phyloP scores from a whole-genome alignment of 306 rosid genomes.

The Glycine latifolia region DNA sequence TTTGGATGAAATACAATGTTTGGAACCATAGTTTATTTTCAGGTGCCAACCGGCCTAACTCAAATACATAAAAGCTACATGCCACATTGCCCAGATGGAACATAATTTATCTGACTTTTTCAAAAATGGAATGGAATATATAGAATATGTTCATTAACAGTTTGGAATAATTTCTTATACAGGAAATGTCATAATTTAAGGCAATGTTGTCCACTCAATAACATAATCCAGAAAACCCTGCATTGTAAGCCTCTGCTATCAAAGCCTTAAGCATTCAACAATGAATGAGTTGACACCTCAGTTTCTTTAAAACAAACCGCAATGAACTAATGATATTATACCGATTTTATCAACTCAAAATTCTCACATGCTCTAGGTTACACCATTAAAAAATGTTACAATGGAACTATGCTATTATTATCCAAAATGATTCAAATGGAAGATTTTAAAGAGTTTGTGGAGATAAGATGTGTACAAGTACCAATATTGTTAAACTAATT shows the following conservation, averaged over 20 bases:
- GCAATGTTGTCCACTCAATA: constrained; percentile 36
- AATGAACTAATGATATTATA: constrained; percentile 11
- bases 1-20: constrained; percentile 31
- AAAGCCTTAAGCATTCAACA: constrained; percentile 35
- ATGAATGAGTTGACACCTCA: constrained; percentile 40
- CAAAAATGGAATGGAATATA: constrained; percentile 35
- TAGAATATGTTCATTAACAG: constrained; percentile 44
- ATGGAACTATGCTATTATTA: not conserved
- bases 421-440: constrained; percentile 10
- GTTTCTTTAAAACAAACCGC: constrained; percentile 38
- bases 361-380: constrained; percentile 1
- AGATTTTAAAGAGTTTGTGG: constrained; percentile 3
- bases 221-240: constrained; percentile 35
- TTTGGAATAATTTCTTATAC: constrained; percentile 37
- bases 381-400: not conserved
- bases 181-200: not conserved
- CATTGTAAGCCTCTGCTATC: constrained; percentile 46
- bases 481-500: constrained; percentile 5
- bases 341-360: not conserved
- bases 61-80: constrained; percentile 25
- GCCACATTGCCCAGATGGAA: constrained; percentile 38
- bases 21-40: constrained; percentile 34
- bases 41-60: constrained; percentile 55
- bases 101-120: constrained; percentile 10
- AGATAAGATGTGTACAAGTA: not conserved